Evolutionary conservation across 352 stramenopile species (phyloP), one percentile per base, ranked within the genome.

Genomic region (Blastocystis sp.): DNA sequence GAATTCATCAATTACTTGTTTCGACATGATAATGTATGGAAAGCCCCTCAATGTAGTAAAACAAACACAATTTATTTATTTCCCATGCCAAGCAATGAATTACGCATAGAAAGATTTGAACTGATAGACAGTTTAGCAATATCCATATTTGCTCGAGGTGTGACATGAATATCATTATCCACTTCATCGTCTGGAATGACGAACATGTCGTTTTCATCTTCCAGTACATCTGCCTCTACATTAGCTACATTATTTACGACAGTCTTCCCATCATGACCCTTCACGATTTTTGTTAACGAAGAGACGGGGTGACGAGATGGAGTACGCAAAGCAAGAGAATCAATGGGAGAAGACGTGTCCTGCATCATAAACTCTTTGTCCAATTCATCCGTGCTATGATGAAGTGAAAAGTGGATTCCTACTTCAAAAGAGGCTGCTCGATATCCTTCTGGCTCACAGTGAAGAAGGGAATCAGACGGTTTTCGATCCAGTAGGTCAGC

Each of bases 131-230:
- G 11, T 50, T 53, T 59, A 9, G 69, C 30, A 3, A 63, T 13
- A 63, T 62, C 41, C 18, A 63, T 64, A 62, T 62, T 81, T 18
- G 69, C 30, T 64, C 47, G 24, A 9, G 20, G 69, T 13, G 54
- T 39, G 16, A 16, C 18, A 18, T 81, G 20, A 26, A 73, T 41
- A 39, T 73, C 63, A 7, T 47, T 47, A 47, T 81, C 69, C 18
- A 81, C 47, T n/a, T 81, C 69, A 81, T 81, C 54, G 50, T 81
- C 69, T 50, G 69, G 65, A 9, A 81, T 62, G 4, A 81, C 37
- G 39, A 81, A 81, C 69, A 81, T 81, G 39, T 81, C 69, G 45
- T 81, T 81, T 24, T 81, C 69, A 41, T 81, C 69, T 16, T 20
- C 47, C 39, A 62, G 20, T 3, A 20, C 34, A 20, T 81, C 69